Evolutionary conservation across 768 basidiomycete genomes (phyloP).

Genomic region (Xanthoconium purpureum): DNA sequence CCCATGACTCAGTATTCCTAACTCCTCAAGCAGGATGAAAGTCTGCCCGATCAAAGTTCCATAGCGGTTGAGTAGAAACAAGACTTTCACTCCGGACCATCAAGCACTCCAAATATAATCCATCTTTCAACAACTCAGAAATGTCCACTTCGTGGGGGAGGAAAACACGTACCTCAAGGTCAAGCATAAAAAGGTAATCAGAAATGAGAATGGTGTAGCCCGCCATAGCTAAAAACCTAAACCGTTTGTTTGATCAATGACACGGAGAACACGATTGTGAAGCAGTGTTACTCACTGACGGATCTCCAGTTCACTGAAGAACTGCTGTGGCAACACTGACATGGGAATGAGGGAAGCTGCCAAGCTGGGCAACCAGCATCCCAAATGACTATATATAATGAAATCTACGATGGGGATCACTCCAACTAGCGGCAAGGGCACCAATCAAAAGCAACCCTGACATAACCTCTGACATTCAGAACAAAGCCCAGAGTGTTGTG

Average conservation of each 20-base stretch:
- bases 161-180: slow-evolving; percentile 12
- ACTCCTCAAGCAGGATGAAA: slow-evolving; percentile 9
- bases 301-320: background rate
- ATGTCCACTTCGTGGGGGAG: no score
- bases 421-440: no score
- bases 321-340: background rate
- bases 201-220: slow-evolving; percentile 11
- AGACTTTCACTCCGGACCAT: slow-evolving; percentile 9
- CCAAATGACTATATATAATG: no score
- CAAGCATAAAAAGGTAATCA: slow-evolving; percentile 17
- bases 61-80: slow-evolving; percentile 22
- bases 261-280: background rate
- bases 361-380: no score
- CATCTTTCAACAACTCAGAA: background rate
- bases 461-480: no score
- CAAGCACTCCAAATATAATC: slow-evolving; percentile 9
- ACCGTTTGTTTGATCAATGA: background rate
- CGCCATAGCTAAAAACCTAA: background rate
- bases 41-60: slow-evolving; percentile 10
- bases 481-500: no score
- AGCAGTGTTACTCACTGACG: slow-evolving; percentile 2
- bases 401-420: no score
- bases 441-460: no score
- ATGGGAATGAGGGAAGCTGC: background rate
- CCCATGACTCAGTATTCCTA: slow-evolving; percentile 9